Evolutionary conservation across 208 protist species (phyloP), one percentile per base, ranked within the genome.

Genomic region (Leptomonas pyrrhocoris): DNA sequence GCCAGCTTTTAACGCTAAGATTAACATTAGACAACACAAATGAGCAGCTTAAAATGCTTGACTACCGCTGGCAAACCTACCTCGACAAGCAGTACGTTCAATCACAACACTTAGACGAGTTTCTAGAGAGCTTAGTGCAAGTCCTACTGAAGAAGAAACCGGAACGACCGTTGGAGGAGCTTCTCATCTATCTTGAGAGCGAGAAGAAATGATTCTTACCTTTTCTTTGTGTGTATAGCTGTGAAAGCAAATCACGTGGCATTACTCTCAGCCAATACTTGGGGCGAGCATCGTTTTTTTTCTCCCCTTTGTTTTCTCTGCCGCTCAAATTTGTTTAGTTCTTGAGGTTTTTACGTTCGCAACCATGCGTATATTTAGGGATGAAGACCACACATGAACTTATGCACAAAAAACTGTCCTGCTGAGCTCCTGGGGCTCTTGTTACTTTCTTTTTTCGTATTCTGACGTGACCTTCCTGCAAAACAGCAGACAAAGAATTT

Each of bases 41-140:
- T 50, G 81, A 82, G 15, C 59, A 84, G 55, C 42, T 85, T 31
- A 71, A 61, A 21, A 55, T 81, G 25, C 65, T 90, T 5, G 85
- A 90, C 68, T 90, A 85, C 64, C 72, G 75, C n/a, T 90, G 80
- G 79, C 81, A 90, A 63, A 83, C 77, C 1, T 79, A 83, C 54
- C 70, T 90, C 13, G 74, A 80, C 49, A 75, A 80, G 54, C 64
- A 84, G 53, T 90, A 90, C 55, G 65, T 90, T 21, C 67, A 81
- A 16, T 27, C 46, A 21, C 81, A 90, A 25, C 56, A 65, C 28
- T 46, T 90, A 0, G 81, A 86, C 42, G 66, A 82, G 23, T 86
- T 90, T 64, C 50, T 90, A n/a, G 81, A 86, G 31, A 67, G 60
- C 11, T 42, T 90, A 7, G 73, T 81, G 43, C 73, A 81, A 34